Evolutionary conservation across 1,284 basidiomycete genomes (phyloP).

Genomic region (Sphaerobolus stellatus): DNA sequence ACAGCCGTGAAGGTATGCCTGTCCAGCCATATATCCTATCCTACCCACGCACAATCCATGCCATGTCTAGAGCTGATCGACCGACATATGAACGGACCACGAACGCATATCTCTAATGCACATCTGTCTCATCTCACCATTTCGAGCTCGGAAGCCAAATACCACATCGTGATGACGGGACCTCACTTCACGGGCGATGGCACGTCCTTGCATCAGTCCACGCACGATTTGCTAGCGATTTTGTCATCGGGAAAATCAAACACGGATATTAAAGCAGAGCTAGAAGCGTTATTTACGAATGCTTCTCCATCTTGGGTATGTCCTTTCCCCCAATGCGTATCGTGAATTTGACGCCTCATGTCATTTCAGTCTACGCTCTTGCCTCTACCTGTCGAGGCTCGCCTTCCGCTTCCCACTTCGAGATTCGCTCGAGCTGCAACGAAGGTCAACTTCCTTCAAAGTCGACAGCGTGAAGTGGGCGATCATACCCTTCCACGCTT

Average conservation of each 20-base stretch:
- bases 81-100: slow-evolving; percentile 34
- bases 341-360: background rate
- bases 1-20: slow-evolving; percentile 18
- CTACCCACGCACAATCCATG: slow-evolving; percentile 11
- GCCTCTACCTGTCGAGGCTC: slow-evolving; percentile 17
- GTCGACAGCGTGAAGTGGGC: slow-evolving; percentile 11
- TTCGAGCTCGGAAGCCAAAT: slow-evolving; percentile 23
- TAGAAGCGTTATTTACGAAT: slow-evolving; percentile 2
- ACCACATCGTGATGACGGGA: slow-evolving; percentile 27
- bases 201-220: slow-evolving; percentile 33
- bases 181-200: slow-evolving; percentile 36
- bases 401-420: slow-evolving; percentile 2
- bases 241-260: slow-evolving; percentile 9
- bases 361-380: slow-evolving; percentile 1
- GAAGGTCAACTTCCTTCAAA: slow-evolving; percentile 9
- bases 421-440: background rate
- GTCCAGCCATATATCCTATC: background rate
- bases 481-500: slow-evolving; percentile 11
- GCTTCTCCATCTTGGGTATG: slow-evolving; percentile 1
- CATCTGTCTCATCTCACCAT: slow-evolving; percentile 41
- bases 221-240: slow-evolving; percentile 31
- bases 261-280: background rate
- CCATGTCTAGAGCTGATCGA: slow-evolving; percentile 26
- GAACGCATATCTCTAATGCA: slow-evolving; percentile 35
- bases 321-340: background rate